Evolutionary conservation across 176 grass and related monocot species (phyloP), one percentile per base, ranked within the genome.

Genomic region (Aechmea fasciata): DNA sequence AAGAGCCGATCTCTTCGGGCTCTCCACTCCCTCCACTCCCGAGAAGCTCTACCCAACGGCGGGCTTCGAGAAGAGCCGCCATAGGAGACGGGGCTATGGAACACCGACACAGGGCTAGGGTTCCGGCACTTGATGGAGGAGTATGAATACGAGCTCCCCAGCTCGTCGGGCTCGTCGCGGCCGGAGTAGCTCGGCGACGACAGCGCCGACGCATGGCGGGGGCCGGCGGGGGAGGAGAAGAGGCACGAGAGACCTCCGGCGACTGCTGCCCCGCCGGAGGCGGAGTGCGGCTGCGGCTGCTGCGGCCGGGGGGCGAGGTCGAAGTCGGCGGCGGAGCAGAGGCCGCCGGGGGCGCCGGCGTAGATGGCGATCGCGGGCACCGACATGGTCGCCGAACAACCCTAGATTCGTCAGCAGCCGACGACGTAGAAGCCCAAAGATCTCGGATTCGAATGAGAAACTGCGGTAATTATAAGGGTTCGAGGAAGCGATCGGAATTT

Each of bases 211-310:
- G 48, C 15, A 12, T 87, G 78, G 71, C 70, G 79, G 13, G 72
- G 68, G 13, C 76, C 66, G 47, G 81, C 14, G 29, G 88, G 24
- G 62, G 88, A 97, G 11, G 86, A 90, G 71, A 97, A 90, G 65
- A 97, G 90, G 74, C 80, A 77, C 25, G 94, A 97, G 49, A 92
- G 79, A 9, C 94, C 94, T 0, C 94, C 89, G 6, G 75, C 25
- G n/a, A 78, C 50, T 17, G 82, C 48, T 53, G 69, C 48, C 50
- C 82, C 68, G 81, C 78, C 74, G 62, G 75, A 68, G 11, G 74
- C 70, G 22, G 66, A 47, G 13, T 19, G 13, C 47, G 52, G 70
- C 77, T 70, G 77, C 52, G 79, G 79, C 20, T 85, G 83, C 69
- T 52, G 78, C 57, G 67, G 82, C 69, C 6, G 87, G 62, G 41